These are phyloP conservation scores for Calamus simplicifolius DNA, from an alignment of 176 grass and related monocot species.

Conservation along the genomic window DNA sequence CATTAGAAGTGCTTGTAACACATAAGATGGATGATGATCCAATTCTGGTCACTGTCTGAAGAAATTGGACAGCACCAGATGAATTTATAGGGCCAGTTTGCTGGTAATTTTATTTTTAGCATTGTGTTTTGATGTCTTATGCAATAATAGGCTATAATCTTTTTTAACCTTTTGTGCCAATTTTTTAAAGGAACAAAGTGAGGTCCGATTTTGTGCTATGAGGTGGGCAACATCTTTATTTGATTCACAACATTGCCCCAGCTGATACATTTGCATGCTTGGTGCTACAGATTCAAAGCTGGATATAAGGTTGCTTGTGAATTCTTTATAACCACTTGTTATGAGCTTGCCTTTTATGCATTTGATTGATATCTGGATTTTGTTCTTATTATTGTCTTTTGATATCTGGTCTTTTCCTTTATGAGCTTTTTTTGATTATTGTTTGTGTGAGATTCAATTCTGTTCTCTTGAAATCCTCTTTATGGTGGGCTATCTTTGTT, in stretches of 20 bases:
- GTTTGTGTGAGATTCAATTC: too few relatives aligned
- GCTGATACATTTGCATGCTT: slow-evolving; percentile 94
- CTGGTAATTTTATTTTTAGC: too few relatives aligned
- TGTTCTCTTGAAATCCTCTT: too few relatives aligned
- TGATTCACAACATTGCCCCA: slow-evolving; percentile 61
- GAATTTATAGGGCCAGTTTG: too few relatives aligned
- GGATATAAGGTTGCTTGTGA: slow-evolving; percentile 66
- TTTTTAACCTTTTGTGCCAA: slow-evolving; percentile 21
- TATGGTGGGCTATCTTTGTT: too few relatives aligned
- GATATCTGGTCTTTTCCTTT: too few relatives aligned
- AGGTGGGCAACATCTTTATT: slow-evolving; percentile 89
- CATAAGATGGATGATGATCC: too few relatives aligned
- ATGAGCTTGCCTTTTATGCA: slow-evolving; percentile 1
- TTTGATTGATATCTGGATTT: slow-evolving; percentile 3
- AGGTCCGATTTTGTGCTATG: slow-evolving; percentile 83
- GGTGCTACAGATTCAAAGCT: slow-evolving; percentile 79
- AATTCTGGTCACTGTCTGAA: too few relatives aligned
- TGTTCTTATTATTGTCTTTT: neutral
- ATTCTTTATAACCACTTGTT: neutral
- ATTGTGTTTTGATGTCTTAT: too few relatives aligned
- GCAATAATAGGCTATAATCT: neutral
- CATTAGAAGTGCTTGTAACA: too few relatives aligned
- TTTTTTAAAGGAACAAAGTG: slow-evolving; percentile 75
- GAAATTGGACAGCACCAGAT: too few relatives aligned
- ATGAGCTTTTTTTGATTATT: too few relatives aligned